These are phyloP conservation scores for Gigaspora rosea DNA, from an alignment of 192 early-diverging fungal genomes.

Conservation along the genomic window DNA sequence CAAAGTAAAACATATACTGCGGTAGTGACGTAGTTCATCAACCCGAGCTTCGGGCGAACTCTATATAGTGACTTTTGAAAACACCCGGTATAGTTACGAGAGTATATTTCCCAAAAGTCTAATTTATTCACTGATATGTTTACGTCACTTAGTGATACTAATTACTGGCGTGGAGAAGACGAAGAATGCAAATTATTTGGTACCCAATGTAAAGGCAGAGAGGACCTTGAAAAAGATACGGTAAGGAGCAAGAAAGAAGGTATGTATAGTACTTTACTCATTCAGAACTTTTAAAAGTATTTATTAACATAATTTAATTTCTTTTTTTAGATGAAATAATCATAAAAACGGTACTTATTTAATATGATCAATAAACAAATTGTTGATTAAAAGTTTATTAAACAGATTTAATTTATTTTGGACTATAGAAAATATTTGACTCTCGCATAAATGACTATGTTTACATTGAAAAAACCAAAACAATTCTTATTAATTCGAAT, in stretches of 20 bases:
- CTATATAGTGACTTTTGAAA: no score
- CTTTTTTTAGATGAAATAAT: not conserved
- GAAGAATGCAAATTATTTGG: conserved; percentile 64
- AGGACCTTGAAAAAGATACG: no score
- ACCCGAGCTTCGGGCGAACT: no score
- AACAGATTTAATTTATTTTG: not conserved
- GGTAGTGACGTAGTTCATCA: no score
- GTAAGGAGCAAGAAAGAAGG: no score
- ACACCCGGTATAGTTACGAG: no score
- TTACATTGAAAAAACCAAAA: conserved; percentile 41
- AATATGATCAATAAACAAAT: no score
- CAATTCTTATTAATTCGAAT: conserved; percentile 54
- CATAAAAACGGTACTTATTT: not conserved
- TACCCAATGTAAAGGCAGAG: no score
- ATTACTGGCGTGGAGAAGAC: conserved; percentile 76
- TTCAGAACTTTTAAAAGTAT: no score
- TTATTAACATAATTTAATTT: not conserved
- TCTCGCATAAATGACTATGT: conserved; percentile 41
- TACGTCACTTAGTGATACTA: conserved; percentile 55
- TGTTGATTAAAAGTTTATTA: not conserved
- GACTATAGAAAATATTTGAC: conserved; percentile 28
- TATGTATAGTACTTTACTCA: no score
- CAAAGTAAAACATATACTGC: no score
- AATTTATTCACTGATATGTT: not conserved
- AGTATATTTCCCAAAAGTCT: no score